Base-by-base conservation (phyloP, 495 filamentous ascomycete genomes). In the Tuber borchii region DNA sequence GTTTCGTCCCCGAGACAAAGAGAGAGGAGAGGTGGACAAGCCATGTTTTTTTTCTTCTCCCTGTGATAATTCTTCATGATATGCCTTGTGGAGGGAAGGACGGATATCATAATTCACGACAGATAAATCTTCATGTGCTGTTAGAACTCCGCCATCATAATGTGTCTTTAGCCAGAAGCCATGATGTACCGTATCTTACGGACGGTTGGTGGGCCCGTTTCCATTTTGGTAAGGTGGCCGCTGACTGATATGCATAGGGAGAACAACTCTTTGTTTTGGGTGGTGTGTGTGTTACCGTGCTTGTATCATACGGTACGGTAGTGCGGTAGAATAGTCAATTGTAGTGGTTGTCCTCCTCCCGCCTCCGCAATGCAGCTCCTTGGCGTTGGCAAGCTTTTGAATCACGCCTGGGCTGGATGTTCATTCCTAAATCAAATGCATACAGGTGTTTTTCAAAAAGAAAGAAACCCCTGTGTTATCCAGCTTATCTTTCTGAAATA, bases 321-420 rank as follows among this genome's bases (percentile, higher is more conserved):
- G 51, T 31, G 12, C 3, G 51, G n/a, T 65, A 65, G 31, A 26
- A 16, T 65, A 2, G 26, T 65, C 56, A 17, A 65, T 16, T 16
- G 51, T 5, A 12, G 56, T 19, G 56, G 26, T n/a, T 31, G 26
- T 19, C 56, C 12, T 34, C 26, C 17, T 34, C 26, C 17, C 31
- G 3, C 56, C 26, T 65, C 56, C 56, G 19, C 56, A 34, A 65
- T 8, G 14, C 56, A 26, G 12, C 26, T 17, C 56, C 26, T 65
- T 65, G 56, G 56, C 56, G 31, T 65, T 65, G 26, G 56, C 56
- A 65, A 65, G 56, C 56, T 34, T 65, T 65, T 65, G 56, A 34
- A 65, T 65, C 56, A 34, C 56, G 56, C 12, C 56, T 17, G 26
- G 56, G 26, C 56, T 34, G 56, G 56, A 34, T 34, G 26, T 34